Conservation (phyloP, 192 early-diverging fungal genomes). For the Coemansia sp. region DNA sequence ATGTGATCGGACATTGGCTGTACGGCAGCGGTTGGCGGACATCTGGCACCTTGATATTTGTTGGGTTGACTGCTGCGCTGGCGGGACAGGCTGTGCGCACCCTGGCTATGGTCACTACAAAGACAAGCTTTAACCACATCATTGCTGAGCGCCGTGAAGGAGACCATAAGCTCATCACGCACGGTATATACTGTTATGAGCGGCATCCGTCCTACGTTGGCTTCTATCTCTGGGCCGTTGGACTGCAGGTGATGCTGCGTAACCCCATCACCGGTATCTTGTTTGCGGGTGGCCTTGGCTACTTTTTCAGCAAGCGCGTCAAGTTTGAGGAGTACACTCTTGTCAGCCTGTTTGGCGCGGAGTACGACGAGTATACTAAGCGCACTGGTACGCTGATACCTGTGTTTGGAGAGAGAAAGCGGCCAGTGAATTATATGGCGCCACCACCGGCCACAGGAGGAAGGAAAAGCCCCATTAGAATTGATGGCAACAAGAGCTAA, state of each 20-base stretch:
- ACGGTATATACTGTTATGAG: slow-evolving; percentile 85
- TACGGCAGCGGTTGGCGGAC: slow-evolving; percentile 41
- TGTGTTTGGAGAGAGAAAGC: no score
- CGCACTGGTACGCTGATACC: slow-evolving; percentile 70
- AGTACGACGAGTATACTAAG: slow-evolving; percentile 66
- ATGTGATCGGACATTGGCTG: slow-evolving; percentile 62
- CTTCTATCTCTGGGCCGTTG: slow-evolving; percentile 88
- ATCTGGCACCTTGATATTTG: slow-evolving; percentile 15
- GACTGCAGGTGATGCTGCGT: slow-evolving; percentile 70
- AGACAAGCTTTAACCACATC: slow-evolving; percentile 81
- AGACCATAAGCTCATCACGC: slow-evolving; percentile 77
- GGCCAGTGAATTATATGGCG: no score
- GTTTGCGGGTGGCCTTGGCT: slow-evolving; percentile 61
- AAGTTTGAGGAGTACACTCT: slow-evolving; percentile 73
- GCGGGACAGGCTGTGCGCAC: slow-evolving; percentile 73
- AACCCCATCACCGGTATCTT: slow-evolving; percentile 74
- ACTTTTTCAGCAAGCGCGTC: slow-evolving; percentile 79
- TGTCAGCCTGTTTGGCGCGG: slow-evolving; percentile 74
- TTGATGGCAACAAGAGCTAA: no score
- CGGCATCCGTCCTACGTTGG: slow-evolving; percentile 95
- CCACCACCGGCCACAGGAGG: no score
- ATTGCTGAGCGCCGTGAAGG: slow-evolving; percentile 65
- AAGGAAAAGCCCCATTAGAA: no score
- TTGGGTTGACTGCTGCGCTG: slow-evolving; percentile 62
- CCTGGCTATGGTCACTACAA: slow-evolving; percentile 88